Conservation (phyloP, 345 rosid species). For the Kernera saxatilis region DNA sequence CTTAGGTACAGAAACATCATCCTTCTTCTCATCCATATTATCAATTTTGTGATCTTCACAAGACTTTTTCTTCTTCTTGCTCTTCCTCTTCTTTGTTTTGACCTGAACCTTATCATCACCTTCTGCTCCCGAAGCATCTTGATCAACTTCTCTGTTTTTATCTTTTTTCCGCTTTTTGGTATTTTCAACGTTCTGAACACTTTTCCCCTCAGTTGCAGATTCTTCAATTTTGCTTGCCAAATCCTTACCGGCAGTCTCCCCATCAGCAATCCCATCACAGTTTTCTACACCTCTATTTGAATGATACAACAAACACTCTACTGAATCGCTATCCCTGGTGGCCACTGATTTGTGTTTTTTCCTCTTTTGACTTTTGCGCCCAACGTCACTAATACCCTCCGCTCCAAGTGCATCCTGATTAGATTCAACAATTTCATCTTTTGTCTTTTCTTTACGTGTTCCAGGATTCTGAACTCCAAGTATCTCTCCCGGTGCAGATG, state of each 20-base stretch:
- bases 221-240: background rate
- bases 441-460: background rate
- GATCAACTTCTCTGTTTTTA: background rate
- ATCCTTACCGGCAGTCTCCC: background rate
- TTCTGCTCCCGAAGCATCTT: constrained; percentile 1
- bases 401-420: background rate
- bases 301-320: background rate
- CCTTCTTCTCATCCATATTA: background rate
- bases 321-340: background rate
- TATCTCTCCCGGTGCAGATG: background rate
- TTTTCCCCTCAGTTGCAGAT: background rate
- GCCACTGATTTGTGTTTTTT: background rate
- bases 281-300: background rate
- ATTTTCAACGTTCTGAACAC: background rate
- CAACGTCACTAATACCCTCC: constrained; percentile 7
- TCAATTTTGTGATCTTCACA: constrained; percentile 10
- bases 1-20: background rate
- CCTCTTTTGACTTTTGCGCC: background rate
- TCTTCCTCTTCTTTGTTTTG: background rate
- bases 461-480: background rate
- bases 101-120: background rate
- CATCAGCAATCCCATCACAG: background rate
- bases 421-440: constrained; percentile 1
- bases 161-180: background rate
- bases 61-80: constrained; percentile 10